A percentile compares a stretch with the other conserved stretches of the same genome.
These are phyloP conservation scores for Fraxinus sp. DNA, from an alignment of 305 asterid genomes.

Conservation along the genomic window DNA sequence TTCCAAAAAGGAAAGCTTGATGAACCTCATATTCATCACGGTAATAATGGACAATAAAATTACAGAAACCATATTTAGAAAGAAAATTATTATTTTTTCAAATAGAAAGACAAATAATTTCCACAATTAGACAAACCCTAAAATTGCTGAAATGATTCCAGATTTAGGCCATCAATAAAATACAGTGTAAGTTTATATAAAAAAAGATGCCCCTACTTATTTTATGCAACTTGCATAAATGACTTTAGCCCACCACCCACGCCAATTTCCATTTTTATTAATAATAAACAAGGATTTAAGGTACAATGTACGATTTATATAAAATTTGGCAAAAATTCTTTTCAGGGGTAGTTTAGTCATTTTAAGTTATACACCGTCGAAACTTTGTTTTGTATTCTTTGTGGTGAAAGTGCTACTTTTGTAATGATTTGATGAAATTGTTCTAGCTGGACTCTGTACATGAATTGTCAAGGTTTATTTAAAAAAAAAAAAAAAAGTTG, in stretches of 20 bases:
- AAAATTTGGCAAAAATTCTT: not conserved
- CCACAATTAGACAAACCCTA: constrained; percentile 20
- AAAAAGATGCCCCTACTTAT: constrained; percentile 1
- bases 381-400: not conserved
- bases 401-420: not conserved
- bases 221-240: constrained; percentile 18
- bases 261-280: not conserved
- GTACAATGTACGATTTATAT: not conserved
- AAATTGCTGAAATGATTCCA: constrained; percentile 27
- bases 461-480: not conserved
- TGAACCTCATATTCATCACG: not conserved
- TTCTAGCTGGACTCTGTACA: not conserved
- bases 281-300: not conserved
- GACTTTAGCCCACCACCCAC: constrained; percentile 21
- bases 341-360: constrained; percentile 10
- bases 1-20: not conserved
- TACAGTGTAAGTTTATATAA: constrained; percentile 2
- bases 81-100: not conserved
- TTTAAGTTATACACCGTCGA: not conserved
- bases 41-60: not conserved
- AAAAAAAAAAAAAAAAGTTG: too few species aligned
- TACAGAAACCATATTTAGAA: constrained; percentile 7
- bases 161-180: constrained; percentile 25
- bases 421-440: not conserved
- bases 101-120: constrained; percentile 18